Evolutionary conservation across 2,329 filamentous ascomycete species (phyloP).

Genomic region (Cytospora schulzeri): DNA sequence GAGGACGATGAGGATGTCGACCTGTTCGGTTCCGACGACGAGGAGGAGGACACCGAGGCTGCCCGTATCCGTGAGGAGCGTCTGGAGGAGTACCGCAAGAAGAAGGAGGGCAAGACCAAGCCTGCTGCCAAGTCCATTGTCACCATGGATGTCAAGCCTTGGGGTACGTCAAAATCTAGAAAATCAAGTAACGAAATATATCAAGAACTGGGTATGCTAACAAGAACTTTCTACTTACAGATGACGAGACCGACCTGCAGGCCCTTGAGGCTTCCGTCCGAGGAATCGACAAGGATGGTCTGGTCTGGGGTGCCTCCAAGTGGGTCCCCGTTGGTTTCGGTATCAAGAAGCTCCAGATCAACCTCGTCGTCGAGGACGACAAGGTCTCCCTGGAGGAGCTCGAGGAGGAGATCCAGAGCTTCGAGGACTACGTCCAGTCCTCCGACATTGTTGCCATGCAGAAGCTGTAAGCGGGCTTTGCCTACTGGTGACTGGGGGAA

Average conservation of each 20-base stretch:
- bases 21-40: conserved; percentile 89
- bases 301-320: conserved; percentile 93
- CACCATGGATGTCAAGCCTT: conserved; percentile 96
- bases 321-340: conserved; percentile 90
- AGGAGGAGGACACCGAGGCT: conserved; percentile 91
- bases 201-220: conserved; percentile 7
- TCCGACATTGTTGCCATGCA: conserved; percentile 89
- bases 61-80: conserved; percentile 83
- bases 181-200: background rate
- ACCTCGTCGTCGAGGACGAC: conserved; percentile 95
- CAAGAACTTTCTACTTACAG: conserved; percentile 42
- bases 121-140: conserved; percentile 92
- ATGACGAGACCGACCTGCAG: conserved; percentile 92
- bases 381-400: conserved; percentile 89
- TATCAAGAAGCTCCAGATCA: conserved; percentile 99
- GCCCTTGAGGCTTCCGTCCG: conserved; percentile 80
- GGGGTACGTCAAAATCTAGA: conserved; percentile 68
- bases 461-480: conserved; percentile 69
- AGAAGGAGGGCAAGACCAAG: conserved; percentile 95
- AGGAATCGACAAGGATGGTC: conserved; percentile 85
- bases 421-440: conserved; percentile 97
- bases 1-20: conserved; percentile 86
- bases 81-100: conserved; percentile 90
- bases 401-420: conserved; percentile 76
- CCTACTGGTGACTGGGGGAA: background rate